Conservation (phyloP, 257 asterid species). For the Ehretia macrophylla region DNA sequence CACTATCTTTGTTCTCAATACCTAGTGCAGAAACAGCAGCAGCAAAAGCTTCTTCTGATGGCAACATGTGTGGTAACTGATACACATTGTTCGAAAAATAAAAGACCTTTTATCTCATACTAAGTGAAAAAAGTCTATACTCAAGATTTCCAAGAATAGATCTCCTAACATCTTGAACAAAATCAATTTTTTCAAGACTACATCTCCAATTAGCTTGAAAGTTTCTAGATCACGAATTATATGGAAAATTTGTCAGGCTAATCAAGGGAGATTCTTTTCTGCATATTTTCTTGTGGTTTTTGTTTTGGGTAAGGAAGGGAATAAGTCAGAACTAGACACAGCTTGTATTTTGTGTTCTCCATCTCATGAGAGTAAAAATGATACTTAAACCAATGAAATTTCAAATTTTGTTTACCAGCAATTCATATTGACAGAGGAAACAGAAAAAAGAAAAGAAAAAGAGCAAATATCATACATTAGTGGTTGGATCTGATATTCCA, state of each 20-base stretch:
- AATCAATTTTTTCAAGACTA: background rate
- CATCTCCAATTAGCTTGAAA: background rate
- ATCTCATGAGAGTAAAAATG: no score
- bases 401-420: no score
- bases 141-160: background rate
- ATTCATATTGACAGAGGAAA: no score
- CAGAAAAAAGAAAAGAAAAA: no score
- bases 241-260: no score
- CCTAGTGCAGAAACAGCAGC: conserved; percentile 99
- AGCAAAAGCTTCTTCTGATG: conserved; percentile 94
- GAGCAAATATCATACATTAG: conserved; percentile 59
- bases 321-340: no score
- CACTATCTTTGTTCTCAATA: conserved; percentile 77
- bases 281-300: no score
- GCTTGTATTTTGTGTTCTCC: no score
- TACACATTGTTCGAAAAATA: no score
- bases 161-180: background rate
- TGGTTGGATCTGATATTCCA: conserved; percentile 72
- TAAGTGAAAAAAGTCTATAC: background rate
- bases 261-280: conserved; percentile 2
- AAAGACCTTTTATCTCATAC: no score
- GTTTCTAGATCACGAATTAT: background rate
- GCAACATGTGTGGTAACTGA: conserved; percentile 98
- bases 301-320: no score
- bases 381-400: no score